phyloP scores from a whole-genome alignment of 768 basidiomycete genomes.

The Xanthoconium purpureum region DNA sequence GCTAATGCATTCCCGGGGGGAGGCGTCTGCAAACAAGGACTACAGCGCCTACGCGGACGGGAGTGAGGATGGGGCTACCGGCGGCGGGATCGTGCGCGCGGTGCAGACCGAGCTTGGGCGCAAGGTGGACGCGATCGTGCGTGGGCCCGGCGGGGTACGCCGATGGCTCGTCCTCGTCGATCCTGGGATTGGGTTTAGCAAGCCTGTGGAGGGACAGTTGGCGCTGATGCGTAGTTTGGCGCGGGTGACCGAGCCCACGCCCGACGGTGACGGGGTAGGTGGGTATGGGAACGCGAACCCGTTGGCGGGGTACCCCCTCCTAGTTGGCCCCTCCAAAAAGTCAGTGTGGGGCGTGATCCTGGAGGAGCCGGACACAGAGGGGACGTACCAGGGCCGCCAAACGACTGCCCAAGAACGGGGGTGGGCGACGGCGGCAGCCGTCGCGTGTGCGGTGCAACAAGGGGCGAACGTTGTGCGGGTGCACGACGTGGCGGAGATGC shows the following conservation, averaged over 20 bases:
- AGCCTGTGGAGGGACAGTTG: conserved; percentile 72
- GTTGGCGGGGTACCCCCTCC: conserved; percentile 55
- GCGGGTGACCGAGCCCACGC: conserved; percentile 37
- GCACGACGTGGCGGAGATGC: conserved; percentile 73
- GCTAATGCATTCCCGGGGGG: conserved; percentile 92
- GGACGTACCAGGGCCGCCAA: conserved; percentile 44
- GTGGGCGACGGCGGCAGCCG: conserved; percentile 78
- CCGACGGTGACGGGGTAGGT: conserved; percentile 22
- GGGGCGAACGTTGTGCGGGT: conserved; percentile 73
- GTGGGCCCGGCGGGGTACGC: conserved; percentile 67
- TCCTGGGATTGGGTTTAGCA: conserved; percentile 95
- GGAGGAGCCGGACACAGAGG: conserved; percentile 39
- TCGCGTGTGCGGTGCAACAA: conserved; percentile 72
- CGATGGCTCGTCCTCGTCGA: conserved; percentile 89
- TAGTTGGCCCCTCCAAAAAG: conserved; percentile 83
- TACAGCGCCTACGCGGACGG: conserved; percentile 45
- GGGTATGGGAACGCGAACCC: conserved; percentile 34
- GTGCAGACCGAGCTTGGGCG: conserved; percentile 69
- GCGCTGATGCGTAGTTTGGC: conserved; percentile 55
- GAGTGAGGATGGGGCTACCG: too few species aligned
- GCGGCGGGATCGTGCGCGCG: conserved; percentile 54
- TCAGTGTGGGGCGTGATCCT: conserved; percentile 76
- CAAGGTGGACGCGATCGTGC: conserved; percentile 63
- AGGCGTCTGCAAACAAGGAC: conserved; percentile 72
- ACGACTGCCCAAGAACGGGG: conserved; percentile 64